Conservation (phyloP, 2,329 filamentous ascomycete genomes). For the Sporothrix phasma region DNA sequence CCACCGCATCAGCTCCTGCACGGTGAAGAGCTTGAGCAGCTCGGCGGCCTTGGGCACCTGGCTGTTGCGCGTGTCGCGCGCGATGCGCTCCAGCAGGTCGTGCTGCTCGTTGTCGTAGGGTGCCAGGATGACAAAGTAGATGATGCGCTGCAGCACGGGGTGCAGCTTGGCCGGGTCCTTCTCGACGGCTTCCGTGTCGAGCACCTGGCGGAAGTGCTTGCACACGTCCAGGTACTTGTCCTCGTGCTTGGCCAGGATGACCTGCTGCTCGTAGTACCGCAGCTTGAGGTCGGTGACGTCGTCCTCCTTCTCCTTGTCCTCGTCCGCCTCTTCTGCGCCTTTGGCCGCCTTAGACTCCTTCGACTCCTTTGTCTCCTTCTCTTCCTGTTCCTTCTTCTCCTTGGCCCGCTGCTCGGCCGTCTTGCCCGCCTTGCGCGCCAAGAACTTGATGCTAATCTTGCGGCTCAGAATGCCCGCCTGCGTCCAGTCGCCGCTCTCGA, state of each 20-base stretch:
- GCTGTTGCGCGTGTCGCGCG: constrained; percentile 71
- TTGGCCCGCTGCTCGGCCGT: constrained; percentile 52
- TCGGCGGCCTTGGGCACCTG: constrained; percentile 71
- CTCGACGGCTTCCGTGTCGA: constrained; percentile 93
- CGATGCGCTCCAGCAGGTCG: constrained; percentile 87
- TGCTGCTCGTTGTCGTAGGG: constrained; percentile 98
- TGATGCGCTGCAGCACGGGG: constrained; percentile 82
- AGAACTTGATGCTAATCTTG: constrained; percentile 94
- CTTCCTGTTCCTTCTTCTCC: constrained; percentile 72
- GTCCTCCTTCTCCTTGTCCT: constrained; percentile 63
- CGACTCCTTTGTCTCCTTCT: constrained; percentile 86
- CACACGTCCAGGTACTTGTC: constrained; percentile 95
- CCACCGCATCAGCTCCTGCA: constrained; percentile 97
- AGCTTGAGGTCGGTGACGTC: constrained; percentile 96
- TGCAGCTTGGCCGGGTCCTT: constrained; percentile 77
- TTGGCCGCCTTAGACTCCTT: no score
- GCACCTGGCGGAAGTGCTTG: constrained; percentile 94
- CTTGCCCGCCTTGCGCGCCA: constrained; percentile 84
- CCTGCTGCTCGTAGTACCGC: constrained; percentile 94
- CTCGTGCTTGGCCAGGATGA: constrained; percentile 89
- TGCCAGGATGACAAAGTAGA: constrained; percentile 94
- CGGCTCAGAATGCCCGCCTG: constrained; percentile 88
- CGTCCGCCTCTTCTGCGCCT: constrained; percentile 67
- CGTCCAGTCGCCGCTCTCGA: constrained; percentile 91
- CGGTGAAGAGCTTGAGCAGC: constrained; percentile 87